Conservation (phyloP, 495 filamentous ascomycete species). For the Trypethelium eluteriae region DNA sequence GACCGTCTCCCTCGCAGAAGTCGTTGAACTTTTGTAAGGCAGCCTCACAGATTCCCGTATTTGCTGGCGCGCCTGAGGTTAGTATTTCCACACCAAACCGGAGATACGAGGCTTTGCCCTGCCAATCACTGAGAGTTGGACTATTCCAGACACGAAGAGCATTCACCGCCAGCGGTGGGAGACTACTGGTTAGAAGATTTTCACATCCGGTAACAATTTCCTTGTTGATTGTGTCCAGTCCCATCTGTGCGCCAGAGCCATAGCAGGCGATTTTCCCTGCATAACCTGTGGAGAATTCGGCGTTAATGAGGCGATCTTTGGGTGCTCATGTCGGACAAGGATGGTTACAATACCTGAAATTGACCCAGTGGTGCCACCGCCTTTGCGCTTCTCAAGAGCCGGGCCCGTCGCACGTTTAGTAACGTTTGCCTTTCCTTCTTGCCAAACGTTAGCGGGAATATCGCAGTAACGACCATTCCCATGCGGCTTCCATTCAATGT, state of each 20-base stretch:
- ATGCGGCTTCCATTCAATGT: background rate
- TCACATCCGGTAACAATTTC: background rate
- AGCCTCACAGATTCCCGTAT: background rate
- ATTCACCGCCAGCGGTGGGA: background rate
- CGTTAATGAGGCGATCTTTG: background rate
- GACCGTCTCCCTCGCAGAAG: background rate
- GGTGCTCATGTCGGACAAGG: background rate
- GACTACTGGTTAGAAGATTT: background rate
- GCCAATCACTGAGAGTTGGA: background rate
- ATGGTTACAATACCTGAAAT: background rate
- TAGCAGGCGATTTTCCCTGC: constrained; percentile 6
- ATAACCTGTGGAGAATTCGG: background rate
- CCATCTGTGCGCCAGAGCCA: background rate
- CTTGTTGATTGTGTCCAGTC: background rate
- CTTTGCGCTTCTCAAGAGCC: background rate
- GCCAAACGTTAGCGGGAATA: background rate
- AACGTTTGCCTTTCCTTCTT: background rate
- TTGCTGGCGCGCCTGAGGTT: background rate
- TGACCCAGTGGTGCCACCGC: background rate
- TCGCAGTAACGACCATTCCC: background rate
- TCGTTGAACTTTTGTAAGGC: constrained; percentile 2
- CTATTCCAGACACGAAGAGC: constrained; percentile 2
- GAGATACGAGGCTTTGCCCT: background rate
- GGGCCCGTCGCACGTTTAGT: background rate
- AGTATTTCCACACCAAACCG: background rate